Evolutionary conservation across 164 flowering plant genomes (phyloP).

Genomic region (Vitis riparia): DNA sequence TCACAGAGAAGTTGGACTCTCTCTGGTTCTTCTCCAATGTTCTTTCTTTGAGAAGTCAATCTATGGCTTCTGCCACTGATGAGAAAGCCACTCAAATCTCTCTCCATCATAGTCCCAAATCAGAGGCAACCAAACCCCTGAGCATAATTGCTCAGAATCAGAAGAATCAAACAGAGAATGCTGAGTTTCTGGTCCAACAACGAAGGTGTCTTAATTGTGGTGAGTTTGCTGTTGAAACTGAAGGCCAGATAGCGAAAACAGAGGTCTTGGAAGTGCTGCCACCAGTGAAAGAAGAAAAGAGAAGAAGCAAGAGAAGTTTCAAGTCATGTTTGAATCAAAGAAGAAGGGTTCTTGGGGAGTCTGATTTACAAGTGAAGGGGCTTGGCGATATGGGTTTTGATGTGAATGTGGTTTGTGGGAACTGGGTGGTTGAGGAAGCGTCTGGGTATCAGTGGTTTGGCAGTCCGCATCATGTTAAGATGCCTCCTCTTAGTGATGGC

Average conservation of each 20-base stretch:
- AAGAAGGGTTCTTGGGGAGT: constrained; percentile 12
- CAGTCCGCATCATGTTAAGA: constrained; percentile 12
- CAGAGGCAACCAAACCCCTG: constrained; percentile 14
- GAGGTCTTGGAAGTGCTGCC: constrained; percentile 3
- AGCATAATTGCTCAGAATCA: constrained; percentile 3
- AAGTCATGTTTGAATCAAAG: constrained; percentile 4
- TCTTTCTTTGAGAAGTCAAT: constrained; percentile 1
- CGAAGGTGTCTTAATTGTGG: constrained; percentile 7
- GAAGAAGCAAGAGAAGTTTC: constrained; percentile 12
- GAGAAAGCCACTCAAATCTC: constrained; percentile 2
- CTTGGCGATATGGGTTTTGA: constrained; percentile 12
- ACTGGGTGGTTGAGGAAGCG: constrained; percentile 10
- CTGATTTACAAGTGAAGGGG: constrained; percentile 6
- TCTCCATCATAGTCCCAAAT: constrained; percentile 3
- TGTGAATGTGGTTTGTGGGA: constrained; percentile 13
- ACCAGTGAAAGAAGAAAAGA: constrained; percentile 2
- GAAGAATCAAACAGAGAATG: constrained; percentile 3
- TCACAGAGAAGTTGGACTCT: constrained; percentile 36
- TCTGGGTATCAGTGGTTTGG: constrained; percentile 14
- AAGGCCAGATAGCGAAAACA: constrained; percentile 1
- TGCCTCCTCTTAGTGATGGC: constrained; percentile 40
- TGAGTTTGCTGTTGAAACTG: constrained; percentile 8
- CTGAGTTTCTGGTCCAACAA: not conserved
- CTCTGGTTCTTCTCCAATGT: constrained; percentile 47
- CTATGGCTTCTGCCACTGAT: not conserved